Percentiles rank a stretch among this genome's conserved stretches.
Evolutionary conservation across 352 stramenopile genomes (phyloP).

Genomic region (Phytopythium aichiense): DNA sequence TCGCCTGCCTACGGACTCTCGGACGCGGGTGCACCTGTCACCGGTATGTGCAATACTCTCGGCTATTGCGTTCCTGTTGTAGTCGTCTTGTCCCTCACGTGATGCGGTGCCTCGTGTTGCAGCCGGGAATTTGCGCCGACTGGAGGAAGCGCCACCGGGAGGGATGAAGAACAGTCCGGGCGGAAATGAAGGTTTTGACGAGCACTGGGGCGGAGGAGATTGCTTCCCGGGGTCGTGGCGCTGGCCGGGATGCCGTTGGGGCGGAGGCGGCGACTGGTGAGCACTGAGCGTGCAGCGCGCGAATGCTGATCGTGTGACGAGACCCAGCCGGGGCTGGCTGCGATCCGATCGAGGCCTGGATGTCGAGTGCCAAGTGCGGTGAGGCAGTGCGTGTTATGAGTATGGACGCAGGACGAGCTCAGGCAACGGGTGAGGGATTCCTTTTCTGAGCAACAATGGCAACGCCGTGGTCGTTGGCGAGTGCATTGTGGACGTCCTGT

Average conservation of each 20-base stretch:
- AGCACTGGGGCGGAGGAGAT: conserved; percentile 4
- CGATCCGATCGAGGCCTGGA: conserved; percentile 1
- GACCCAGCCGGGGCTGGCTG: background rate
- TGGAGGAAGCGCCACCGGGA: conserved; percentile 1
- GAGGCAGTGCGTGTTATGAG: background rate
- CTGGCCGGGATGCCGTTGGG: conserved; percentile 16
- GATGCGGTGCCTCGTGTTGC: background rate
- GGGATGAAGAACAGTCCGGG: background rate
- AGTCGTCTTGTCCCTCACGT: background rate
- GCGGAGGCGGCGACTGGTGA: conserved; percentile 6
- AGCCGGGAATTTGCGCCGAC: conserved; percentile 4
- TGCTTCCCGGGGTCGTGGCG: conserved; percentile 14
- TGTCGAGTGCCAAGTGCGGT: background rate
- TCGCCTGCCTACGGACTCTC: background rate
- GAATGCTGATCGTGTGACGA: background rate
- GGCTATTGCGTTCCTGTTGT: background rate
- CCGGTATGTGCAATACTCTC: background rate
- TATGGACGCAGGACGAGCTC: background rate
- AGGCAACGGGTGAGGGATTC: background rate
- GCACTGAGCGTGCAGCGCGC: background rate
- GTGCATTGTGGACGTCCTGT: background rate
- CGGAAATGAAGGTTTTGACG: background rate
- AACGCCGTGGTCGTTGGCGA: background rate
- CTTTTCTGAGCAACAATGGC: background rate
- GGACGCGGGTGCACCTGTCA: background rate